Evolutionary conservation across 2,329 filamentous ascomycete species (phyloP), one percentile per base, ranked within the genome.

Genomic region (Phialophora expanda): DNA sequence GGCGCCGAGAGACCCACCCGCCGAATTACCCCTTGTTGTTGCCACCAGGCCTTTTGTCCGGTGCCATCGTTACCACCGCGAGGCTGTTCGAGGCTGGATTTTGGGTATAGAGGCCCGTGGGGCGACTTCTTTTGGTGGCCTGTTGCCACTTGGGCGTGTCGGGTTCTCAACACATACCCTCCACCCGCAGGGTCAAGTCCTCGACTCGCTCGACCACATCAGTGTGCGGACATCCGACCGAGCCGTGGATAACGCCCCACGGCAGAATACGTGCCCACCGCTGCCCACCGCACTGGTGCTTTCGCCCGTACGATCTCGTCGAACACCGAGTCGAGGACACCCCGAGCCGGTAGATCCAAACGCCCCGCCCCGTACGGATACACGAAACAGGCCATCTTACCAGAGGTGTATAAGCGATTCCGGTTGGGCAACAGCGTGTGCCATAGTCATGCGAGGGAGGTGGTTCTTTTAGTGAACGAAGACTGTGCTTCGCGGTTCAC

Each of bases 161-260:
- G n/a, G n/a, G n/a, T n/a, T n/a, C n/a, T 82, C 80, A 44, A 79
- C 78, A 64, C 83, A 85, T 70, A 85, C 86, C 57, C 80, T 86
- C 1, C 81, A 85, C 72, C 72, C 81, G 60, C 76, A 85, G 38
- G 38, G 56, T 14, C 22, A 30, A 22, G 77, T 86, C 7, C 71
- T 86, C 28, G 84, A 86, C 64, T 83, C 81, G 1, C 86, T 83
- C 69, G 84, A 84, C 24, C 84, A 87, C 67, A 76, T 86, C 17
- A 85, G 83, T 2, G 77, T 85, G 22, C 79, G 84, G 5, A n/a
- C 80, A 84, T 62, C n/a, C 84, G 0, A 61, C 73, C 30, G 79
- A 83, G 11, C n/a, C n/a, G n/a, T n/a, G n/a, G n/a, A n/a, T n/a
- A n/a, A n/a, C n/a, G n/a, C n/a, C n/a, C n/a, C n/a, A n/a, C n/a